Evolutionary conservation across 164 flowering plant genomes (phyloP), one percentile per base, ranked within the genome.

Genomic region (Sedum album): DNA sequence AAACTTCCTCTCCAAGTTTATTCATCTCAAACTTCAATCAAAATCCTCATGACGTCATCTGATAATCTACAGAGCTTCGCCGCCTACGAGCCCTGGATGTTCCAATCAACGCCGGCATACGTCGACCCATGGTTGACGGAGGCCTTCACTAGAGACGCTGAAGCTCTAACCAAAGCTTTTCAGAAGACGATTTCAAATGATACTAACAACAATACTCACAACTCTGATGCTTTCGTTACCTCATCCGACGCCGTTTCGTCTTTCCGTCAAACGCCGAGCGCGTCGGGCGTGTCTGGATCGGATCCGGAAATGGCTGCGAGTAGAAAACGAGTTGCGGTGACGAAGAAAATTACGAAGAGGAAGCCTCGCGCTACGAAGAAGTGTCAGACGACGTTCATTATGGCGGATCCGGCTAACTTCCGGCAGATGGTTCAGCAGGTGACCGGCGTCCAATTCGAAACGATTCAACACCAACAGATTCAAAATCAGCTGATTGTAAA

Each of bases 351-450:
- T 23, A 65, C 46, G 26, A 65, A 65, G 67, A 9, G 67, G 67
- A 65, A 65, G 48, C 67, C 67, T 46, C 25, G 67, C 15, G 67
- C 26, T 15, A 35, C 67, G 44, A 65, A 65, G 28, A 65, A 36
- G 48, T 28, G 48, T 26, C 67, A 35, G 30, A 65, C 67, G 30
- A 38, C 67, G 67, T 36, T 65, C 28, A 65, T 65, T n/a, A 65
- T 65, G 48, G 46, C 67, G 30, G 67, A 65, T 41, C 46, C 46
- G 67, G 30, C 67, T 21, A 65, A 65, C 18, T 65, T 65, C 67
- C 25, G 67, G 30, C 46, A 36, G 46, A 65, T 65, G 67, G 67
- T 65, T 17, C 67, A 65, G 67, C 46, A 65, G 67, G 67, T 65
- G 26, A 65, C 67, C 48, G 67, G 67, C 30, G 48, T 65, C 67